Conservation (phyloP, 495 filamentous ascomycete species). For the Beverwykella pulmonaria region DNA sequence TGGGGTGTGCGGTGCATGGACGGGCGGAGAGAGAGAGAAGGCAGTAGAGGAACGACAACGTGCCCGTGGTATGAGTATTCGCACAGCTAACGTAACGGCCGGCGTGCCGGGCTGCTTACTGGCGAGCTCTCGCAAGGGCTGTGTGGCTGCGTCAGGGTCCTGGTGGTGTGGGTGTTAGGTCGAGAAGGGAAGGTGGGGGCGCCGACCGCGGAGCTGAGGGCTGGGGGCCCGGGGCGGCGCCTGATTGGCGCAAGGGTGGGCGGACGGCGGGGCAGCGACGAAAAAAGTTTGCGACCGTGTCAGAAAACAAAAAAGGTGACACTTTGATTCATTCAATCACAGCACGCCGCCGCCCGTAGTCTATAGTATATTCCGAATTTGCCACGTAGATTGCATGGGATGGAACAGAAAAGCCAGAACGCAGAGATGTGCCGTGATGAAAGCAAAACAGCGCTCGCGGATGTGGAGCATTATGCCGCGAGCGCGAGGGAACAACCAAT, state of each 20-base stretch:
- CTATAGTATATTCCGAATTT: background rate
- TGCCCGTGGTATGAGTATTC: too few species aligned
- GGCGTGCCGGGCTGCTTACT: too few species aligned
- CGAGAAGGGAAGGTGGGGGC: slow-evolving; percentile 5
- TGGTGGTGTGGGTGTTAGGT: background rate
- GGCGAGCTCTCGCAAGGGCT: too few species aligned
- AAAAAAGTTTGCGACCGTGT: background rate
- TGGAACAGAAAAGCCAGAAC: background rate
- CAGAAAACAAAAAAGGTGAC: background rate
- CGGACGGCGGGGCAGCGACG: background rate
- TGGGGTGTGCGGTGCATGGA: background rate
- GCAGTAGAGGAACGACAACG: background rate
- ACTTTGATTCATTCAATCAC: background rate
- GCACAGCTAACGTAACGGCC: too few species aligned
- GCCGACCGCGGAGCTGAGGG: background rate
- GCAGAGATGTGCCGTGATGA: background rate
- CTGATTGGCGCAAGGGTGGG: background rate
- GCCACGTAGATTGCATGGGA: background rate
- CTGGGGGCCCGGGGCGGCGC: background rate
- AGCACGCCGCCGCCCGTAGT: background rate
- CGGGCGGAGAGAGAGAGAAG: background rate
- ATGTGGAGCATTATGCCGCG: background rate
- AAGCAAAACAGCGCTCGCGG: background rate
- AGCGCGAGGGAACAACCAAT: background rate
- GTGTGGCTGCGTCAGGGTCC: too few species aligned